Base-by-base conservation (phyloP, 169 alveolate species). In the Plasmodium cynomolgi region DNA sequence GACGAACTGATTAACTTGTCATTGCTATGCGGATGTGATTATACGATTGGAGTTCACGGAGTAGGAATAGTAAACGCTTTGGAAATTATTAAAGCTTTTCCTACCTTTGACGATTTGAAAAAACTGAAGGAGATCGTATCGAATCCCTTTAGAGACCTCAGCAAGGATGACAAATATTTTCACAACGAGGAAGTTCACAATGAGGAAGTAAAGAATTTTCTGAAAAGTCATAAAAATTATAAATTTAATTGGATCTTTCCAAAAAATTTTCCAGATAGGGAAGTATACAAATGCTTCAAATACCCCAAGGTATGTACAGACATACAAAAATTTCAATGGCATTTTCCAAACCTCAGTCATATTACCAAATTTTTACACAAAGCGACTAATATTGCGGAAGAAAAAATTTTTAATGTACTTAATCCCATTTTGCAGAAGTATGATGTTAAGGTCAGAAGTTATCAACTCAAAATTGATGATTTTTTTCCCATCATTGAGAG, bases 51-150 rank as follows among this genome's bases (percentile, higher is more conserved):
- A 6, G 99, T 98, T n/a, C 95, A 93, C 72, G 99, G 99, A 3
- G 96, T 98, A 6, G 99, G 99, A 33, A 96, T 98, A 7, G 99
- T 98, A n/a, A 98, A 98, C 93, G 99, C 99, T 2, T 92, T 98
- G 77, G 99, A 98, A 93, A 96, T 97, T 23, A 93, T 98, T 26
- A 96, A 98, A 83, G 98, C 99, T 1, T 98, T 96, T 82, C 98
- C 99, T 6, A 95, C 95, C 23, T 92, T 97, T 77, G 98, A 97
- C 0, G 99, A 97, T 39, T 95, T 97, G 90, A 81, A 96, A 50
- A 94, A 90, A 58, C 93, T 97, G 62, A 95, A 96, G 79, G 92
- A 97, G 31, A 96, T 98, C 97, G 97, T 98, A 33, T 95, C 97
- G 7, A 97, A 94, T 75, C 97, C 95, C 3, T 88, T 93, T 77